A percentile compares a stretch with the other conserved stretches of the same genome.
Conservation (phyloP, 176 grass and related monocot genomes). For the Bolboschoenus planiculmis region DNA sequence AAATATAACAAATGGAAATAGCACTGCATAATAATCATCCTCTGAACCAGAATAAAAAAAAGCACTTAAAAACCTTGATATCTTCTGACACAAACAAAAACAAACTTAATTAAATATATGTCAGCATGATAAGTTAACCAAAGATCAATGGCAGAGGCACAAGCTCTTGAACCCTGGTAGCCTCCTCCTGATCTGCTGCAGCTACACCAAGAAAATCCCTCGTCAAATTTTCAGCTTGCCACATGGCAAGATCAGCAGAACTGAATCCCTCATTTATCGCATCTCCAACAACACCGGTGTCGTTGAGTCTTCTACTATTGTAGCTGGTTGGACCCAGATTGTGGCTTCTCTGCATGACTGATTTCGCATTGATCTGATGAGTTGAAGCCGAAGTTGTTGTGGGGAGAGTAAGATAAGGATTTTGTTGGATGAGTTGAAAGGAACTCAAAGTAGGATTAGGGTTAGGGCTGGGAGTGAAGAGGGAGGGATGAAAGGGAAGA, state of each 20-base stretch:
- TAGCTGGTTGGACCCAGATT: constrained; percentile 18
- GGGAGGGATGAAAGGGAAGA: constrained; percentile 37
- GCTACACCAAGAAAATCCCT: constrained; percentile 70
- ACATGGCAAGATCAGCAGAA: constrained; percentile 26
- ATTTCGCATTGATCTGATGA: constrained; percentile 22
- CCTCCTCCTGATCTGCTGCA: background rate
- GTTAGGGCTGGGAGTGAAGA: constrained; percentile 27
- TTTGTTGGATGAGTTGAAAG: constrained; percentile 31
- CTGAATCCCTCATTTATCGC: constrained; percentile 25
- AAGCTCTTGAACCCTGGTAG: constrained; percentile 36
- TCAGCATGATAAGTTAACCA: constrained; percentile 10
- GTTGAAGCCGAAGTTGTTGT: background rate
- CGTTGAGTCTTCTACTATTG: background rate
- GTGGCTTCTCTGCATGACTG: constrained; percentile 28
- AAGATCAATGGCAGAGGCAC: constrained; percentile 21
- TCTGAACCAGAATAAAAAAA: constrained; percentile 40
- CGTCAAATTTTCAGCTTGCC: constrained; percentile 46
- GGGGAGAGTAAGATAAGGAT: constrained; percentile 26
- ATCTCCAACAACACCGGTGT: background rate
- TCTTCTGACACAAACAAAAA: constrained; percentile 3
- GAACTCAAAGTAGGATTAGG: constrained; percentile 19
- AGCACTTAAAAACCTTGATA: background rate
- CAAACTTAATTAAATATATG: constrained; percentile 29
- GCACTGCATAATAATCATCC: constrained; percentile 36
- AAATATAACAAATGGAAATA: constrained; percentile 17